Percentiles rank a stretch among this genome's conserved stretches.
Evolutionary conservation across 192 early-diverging fungal species (phyloP).

Genomic region (Coemansia sp.): DNA sequence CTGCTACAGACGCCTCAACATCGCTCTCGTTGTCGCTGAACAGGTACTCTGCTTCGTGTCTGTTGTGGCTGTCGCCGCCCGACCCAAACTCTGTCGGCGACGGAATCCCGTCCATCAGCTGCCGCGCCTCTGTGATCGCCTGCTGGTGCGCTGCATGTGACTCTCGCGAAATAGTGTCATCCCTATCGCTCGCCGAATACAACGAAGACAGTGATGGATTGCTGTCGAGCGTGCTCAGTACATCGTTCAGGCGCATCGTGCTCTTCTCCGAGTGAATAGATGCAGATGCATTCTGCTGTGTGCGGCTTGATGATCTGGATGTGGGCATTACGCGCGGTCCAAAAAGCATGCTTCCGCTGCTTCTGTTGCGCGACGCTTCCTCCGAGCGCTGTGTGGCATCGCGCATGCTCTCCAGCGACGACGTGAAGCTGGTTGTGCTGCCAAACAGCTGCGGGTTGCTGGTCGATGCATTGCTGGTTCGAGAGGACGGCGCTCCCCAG

Average conservation of each 20-base stretch:
- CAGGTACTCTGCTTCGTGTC: conserved; percentile 53
- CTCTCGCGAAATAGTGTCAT: conserved; percentile 16
- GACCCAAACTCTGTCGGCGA: conserved; percentile 37
- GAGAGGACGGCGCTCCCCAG: conserved; percentile 26
- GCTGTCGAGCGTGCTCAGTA: conserved; percentile 14
- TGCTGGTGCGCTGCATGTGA: conserved; percentile 34
- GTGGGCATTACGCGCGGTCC: conserved; percentile 54
- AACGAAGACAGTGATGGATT: conserved; percentile 40
- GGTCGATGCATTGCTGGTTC: conserved; percentile 9
- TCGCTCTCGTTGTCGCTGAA: conserved; percentile 34
- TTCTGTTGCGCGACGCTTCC: conserved; percentile 22
- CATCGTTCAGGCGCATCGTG: conserved; percentile 23
- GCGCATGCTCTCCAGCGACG: conserved; percentile 55
- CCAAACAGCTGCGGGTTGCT: conserved; percentile 1
- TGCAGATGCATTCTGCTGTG: conserved; percentile 14
- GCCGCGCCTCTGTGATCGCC: conserved; percentile 46
- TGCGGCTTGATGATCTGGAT: conserved; percentile 36
- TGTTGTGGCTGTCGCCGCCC: not conserved
- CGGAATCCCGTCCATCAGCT: conserved; percentile 48
- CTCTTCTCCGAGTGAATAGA: conserved; percentile 18
- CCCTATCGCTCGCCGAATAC: conserved; percentile 38
- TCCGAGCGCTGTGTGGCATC: conserved; percentile 40
- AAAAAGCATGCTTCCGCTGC: conserved; percentile 53
- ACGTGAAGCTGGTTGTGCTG: conserved; percentile 34
- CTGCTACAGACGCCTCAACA: not conserved